A percentile compares a stretch with the other conserved stretches of the same genome.
Evolutionary conservation across 768 basidiomycete genomes (phyloP).

Genomic region (Harrya chromipes): DNA sequence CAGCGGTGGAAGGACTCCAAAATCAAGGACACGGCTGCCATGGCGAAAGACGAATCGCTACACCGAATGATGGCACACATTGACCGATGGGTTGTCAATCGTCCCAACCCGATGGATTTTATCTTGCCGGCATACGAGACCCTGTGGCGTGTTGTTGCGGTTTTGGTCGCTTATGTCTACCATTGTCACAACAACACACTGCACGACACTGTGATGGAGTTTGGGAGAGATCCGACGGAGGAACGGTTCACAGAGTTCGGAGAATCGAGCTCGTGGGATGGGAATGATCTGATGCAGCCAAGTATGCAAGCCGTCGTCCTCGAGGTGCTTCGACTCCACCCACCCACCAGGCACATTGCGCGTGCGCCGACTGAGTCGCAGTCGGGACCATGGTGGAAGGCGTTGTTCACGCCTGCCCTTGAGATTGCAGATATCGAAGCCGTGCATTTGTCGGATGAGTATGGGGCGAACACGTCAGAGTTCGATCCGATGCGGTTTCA

Average conservation of each 20-base stretch:
- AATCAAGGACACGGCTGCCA: slow-evolving; percentile 1
- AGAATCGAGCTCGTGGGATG: background rate
- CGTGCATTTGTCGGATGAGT: slow-evolving; percentile 15
- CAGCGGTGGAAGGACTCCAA: slow-evolving; percentile 26
- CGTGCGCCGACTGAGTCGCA: slow-evolving; percentile 6
- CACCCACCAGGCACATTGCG: slow-evolving; percentile 23
- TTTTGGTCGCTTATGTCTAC: slow-evolving; percentile 35
- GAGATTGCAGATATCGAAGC: slow-evolving; percentile 26
- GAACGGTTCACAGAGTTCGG: slow-evolving; percentile 14
- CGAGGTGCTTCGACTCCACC: slow-evolving; percentile 31
- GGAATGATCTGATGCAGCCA: background rate
- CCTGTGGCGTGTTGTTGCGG: slow-evolving; percentile 59
- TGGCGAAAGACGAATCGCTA: slow-evolving; percentile 29
- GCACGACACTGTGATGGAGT: slow-evolving; percentile 23
- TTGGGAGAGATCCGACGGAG: slow-evolving; percentile 24
- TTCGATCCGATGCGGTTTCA: slow-evolving; percentile 48
- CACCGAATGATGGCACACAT: slow-evolving; percentile 30
- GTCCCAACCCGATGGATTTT: slow-evolving; percentile 44
- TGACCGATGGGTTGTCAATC: slow-evolving; percentile 35
- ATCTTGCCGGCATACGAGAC: slow-evolving; percentile 64
- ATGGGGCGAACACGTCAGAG: slow-evolving; percentile 33
- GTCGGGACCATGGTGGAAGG: slow-evolving; percentile 13
- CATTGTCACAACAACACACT: slow-evolving; percentile 22
- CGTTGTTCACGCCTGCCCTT: slow-evolving; percentile 1
- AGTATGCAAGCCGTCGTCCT: slow-evolving; percentile 25